These are phyloP conservation scores for Leishmania arabica DNA, from an alignment of 208 protist species.

Conservation along the genomic window DNA sequence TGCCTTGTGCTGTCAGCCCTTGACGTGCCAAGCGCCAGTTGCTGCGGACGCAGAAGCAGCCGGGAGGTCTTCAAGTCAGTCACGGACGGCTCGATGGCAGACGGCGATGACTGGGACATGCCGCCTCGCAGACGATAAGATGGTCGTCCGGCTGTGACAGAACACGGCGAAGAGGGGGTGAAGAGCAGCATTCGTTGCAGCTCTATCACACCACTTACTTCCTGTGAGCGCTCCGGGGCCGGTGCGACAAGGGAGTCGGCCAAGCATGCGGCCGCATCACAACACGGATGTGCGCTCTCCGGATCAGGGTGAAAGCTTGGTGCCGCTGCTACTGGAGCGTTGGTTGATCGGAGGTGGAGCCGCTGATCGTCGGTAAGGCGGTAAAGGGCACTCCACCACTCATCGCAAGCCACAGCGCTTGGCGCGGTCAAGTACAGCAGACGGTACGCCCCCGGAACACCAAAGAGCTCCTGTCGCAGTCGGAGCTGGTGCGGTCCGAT, in stretches of 20 bases:
- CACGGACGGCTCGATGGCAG: neutral
- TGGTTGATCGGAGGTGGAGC: neutral
- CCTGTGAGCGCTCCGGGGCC: neutral
- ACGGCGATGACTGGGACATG: neutral
- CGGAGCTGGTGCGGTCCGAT: slow-evolving; percentile 24
- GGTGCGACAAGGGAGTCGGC: neutral
- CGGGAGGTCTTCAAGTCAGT: neutral
- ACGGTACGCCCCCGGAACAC: slow-evolving; percentile 10
- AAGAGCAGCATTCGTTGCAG: slow-evolving; percentile 3
- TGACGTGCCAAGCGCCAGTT: neutral
- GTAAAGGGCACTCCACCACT: slow-evolving; percentile 31
- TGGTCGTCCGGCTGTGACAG: neutral
- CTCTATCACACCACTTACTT: neutral
- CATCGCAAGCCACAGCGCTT: slow-evolving; percentile 15
- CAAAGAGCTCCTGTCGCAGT: slow-evolving; percentile 18
- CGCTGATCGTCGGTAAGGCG: slow-evolving; percentile 11
- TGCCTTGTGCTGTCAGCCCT: too few species aligned
- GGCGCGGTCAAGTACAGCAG: slow-evolving; percentile 17
- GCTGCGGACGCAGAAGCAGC: neutral
- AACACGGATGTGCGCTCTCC: neutral
- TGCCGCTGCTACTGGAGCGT: neutral
- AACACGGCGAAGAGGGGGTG: neutral
- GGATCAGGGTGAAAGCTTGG: neutral
- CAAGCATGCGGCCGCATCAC: neutral
- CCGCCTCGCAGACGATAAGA: neutral